Evolutionary conservation across 495 filamentous ascomycete genomes (phyloP), one percentile per base, ranked within the genome.

Genomic region (Hypoxylon intermedium): DNA sequence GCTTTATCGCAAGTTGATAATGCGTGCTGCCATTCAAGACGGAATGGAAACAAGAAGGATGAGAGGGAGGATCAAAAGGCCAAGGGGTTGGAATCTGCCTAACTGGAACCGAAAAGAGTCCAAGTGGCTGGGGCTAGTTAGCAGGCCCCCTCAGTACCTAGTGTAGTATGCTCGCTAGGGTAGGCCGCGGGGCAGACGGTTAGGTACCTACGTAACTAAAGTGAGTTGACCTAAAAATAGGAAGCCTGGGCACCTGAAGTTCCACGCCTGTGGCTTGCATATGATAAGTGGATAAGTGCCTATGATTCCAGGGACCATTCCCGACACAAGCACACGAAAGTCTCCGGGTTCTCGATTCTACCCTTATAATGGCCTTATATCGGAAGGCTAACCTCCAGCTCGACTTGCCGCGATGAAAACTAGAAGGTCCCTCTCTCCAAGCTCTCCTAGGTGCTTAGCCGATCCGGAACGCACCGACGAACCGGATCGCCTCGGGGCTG

Each of bases 141-240:
- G 49, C 28, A 31, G 30, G 36, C 11, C 60, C 54, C 54, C 43
- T 49, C 48, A 37, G 54, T 43, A 26, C n/a, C 20, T n/a, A 15
- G 12, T 37, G n/a, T 44, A 37, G 46, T 59, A 59, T 16, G 31
- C 37, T 33, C 23, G 15, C 53, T 51, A 53, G 15, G 49, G 60
- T 45, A 59, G 43, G 54, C 28, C 33, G 42, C 47, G 43, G 60
- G 48, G 53, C 26, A 26, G 7, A 26, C 7, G 4, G 4, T 26
- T 26, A 26, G 24, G 7, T 20, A 43, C 48, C 52, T 63, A 45
- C 43, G 12, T 15, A 15, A 42, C 41, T 5, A 28, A 43, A 43
- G 30, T 6, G n/a, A n/a, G 11, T 13, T 5, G 41, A 16, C 60
- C 60, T 64, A 58, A 64, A 64, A 64, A 64, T 64, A 64, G 60